Evolutionary conservation across 2,329 filamentous ascomycete species (phyloP).

Genomic region (Nothopassalora personata): DNA sequence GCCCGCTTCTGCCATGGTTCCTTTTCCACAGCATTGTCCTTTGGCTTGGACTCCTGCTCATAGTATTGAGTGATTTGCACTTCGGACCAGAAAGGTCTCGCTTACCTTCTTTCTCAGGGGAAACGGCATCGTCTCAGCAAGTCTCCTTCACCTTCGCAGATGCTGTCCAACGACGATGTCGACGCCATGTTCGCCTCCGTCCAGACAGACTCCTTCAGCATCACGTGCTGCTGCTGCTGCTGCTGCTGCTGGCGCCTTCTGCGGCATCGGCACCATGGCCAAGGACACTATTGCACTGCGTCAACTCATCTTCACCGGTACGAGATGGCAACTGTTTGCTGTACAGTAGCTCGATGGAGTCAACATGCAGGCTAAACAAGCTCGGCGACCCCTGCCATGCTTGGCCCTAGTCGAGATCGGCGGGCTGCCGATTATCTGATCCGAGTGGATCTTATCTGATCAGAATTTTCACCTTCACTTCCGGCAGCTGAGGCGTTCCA

Average conservation of each 20-base stretch:
- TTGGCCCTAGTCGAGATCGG: too few species aligned
- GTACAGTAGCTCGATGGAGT: not conserved
- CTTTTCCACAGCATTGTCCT: constrained; percentile 1
- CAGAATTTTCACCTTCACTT: too few species aligned
- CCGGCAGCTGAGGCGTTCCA: too few species aligned
- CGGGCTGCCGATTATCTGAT: too few species aligned
- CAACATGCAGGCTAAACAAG: not conserved
- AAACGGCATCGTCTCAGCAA: constrained; percentile 7
- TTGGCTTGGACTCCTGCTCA: constrained; percentile 1
- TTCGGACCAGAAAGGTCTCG: not conserved
- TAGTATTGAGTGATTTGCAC: not conserved
- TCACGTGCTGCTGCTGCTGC: not conserved
- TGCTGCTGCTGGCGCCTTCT: not conserved
- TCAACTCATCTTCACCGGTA: not conserved
- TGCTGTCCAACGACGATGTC: not conserved
- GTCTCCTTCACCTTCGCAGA: not conserved
- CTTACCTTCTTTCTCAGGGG: constrained; percentile 7
- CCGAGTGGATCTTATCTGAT: too few species aligned
- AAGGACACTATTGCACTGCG: not conserved
- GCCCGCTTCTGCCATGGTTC: constrained; percentile 10
- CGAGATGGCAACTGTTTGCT: not conserved
- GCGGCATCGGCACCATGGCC: constrained; percentile 12
- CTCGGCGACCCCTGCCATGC: not conserved
- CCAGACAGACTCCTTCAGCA: not conserved
- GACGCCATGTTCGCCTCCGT: not conserved